Base-by-base conservation (phyloP, 345 rosid genomes). In the Mangifera indica region DNA sequence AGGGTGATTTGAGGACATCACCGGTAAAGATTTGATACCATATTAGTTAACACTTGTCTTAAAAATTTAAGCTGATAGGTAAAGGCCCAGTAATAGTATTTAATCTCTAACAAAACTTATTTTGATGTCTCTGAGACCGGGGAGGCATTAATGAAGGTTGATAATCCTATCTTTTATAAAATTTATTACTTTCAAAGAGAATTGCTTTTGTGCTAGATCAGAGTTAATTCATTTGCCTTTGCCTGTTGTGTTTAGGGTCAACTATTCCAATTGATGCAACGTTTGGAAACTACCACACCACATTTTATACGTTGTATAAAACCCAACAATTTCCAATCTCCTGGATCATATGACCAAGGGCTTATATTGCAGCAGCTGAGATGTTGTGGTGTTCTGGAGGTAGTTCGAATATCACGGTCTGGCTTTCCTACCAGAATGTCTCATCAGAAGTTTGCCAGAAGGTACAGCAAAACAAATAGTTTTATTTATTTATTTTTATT, bases 261-360 rank as follows among this genome's bases (percentile, higher is more conserved):
- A 86, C 92, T 95, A 64, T 95, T 95, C 82, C 98, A 88, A 74
- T 73, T 95, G 87, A 91, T 95, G 99, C 92, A 92, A 77, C 98
- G 97, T 62, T 80, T 95, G 46, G 99, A 91, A 71, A 91, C 61
- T 86, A 95, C 99, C 20, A 95, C 97, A 14, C 98, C 99, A 21
- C 99, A 92, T 81, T 95, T 95, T 81, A 91, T 95, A 71, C 97
- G 99, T 21, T 95, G 99, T 82, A 91, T 95, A 82, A 95, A 95
- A 83, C 93, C 98, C 73, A 95, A 95, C 87, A 89, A 87, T 68
- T 63, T 71, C n/a, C 99, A 91, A 64, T 91, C 99, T 73, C 96
- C 98, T 66, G 87, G 98, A 80, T 72, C 82, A 73, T 92, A 95
- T 42, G 93, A 91, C 70, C 99, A 95, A 85, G 91, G 90, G 53